Evolutionary conservation across 306 rosid species (phyloP), one percentile per base, ranked within the genome.

Genomic region (Rosa multiflora): DNA sequence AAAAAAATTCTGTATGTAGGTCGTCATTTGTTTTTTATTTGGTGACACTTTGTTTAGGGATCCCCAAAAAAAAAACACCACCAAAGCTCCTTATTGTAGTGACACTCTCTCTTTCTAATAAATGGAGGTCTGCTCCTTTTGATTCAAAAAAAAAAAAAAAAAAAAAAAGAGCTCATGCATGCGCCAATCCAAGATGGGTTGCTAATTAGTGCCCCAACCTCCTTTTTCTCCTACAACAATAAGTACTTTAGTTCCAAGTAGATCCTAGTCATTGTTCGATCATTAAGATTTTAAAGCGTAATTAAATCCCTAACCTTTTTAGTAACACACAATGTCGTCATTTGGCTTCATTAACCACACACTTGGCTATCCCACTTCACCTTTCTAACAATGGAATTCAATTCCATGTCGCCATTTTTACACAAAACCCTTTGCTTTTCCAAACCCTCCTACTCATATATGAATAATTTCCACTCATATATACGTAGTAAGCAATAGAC

Each of bases 381-480:
- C n/a, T 46, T 10, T 52, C 67, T 44, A 43, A 4, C 79, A 44
- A 61, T n/a, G 39, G 79, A 29, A 61, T 14, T 44, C 9, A 61
- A 75, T 61, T 75, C 72, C 59, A 46, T 75, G 79, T 75, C 79
- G 79, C 79, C 71, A 62, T 75, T 62, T 23, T 75, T 58, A 75
- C 79, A 71, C 67, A 13, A 29, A 44, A 12, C 23, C 71, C 58
- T 44, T 10, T 44, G 32, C 59, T 46, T 75, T 44, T 23, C 59
- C 46, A 46, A 61, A 26, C 20, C 63, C 46, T 44, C 70, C 61
- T 18, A 29, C 72, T 75, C 79, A 61, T 75, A 62, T 62, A 75
- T 75, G n/a, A n/a, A n/a, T n/a, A n/a, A n/a, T n/a, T n/a, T n/a
- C n/a, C n/a, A 29, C 72, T 75, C 79, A 61, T 75, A 62, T 62